Evolutionary conservation across 139 green algal species (phyloP).

Genomic region (Volvox reticuliferus): DNA sequence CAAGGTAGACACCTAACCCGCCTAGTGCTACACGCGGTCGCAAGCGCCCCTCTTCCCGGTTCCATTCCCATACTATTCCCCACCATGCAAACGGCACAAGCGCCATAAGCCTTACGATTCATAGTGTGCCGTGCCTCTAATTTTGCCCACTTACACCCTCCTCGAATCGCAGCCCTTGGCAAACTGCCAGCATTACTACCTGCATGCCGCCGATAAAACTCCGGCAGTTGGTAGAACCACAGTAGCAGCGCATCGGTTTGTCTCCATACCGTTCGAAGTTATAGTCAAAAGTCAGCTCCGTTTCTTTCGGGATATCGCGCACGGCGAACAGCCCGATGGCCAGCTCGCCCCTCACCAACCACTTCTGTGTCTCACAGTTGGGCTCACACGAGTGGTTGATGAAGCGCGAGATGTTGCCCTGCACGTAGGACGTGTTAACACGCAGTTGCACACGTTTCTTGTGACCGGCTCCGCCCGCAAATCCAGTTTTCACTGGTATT

Average conservation of each 20-base stretch:
- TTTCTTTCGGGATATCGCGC: conserved; percentile 75
- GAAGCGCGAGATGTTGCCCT: conserved; percentile 96
- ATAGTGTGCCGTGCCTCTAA: too few species aligned
- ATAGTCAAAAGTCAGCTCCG: conserved; percentile 99
- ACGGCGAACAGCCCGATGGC: conserved; percentile 95
- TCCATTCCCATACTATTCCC: too few species aligned
- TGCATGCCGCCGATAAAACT: conserved; percentile 88
- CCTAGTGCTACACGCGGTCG: too few species aligned
- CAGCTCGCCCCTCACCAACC: conserved; percentile 95
- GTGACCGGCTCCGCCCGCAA: too few species aligned
- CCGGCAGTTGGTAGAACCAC: conserved; percentile 60
- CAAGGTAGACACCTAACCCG: too few species aligned
- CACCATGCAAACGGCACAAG: too few species aligned
- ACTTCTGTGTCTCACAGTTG: conserved; percentile 99
- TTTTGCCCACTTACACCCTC: too few species aligned
- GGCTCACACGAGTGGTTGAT: conserved; percentile 99
- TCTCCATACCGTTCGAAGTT: conserved; percentile 98
- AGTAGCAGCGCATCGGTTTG: conserved; percentile 84
- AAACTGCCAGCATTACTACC: conserved; percentile 11
- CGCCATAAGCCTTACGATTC: too few species aligned
- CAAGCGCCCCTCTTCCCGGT: too few species aligned
- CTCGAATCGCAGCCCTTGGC: neutral
- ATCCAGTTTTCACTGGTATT: too few species aligned
- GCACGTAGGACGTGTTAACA: conserved; percentile 6
- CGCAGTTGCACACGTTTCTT: too few species aligned